phyloP scores from a whole-genome alignment of 495 filamentous ascomycete genomes.

The Neurospora sp. region DNA sequence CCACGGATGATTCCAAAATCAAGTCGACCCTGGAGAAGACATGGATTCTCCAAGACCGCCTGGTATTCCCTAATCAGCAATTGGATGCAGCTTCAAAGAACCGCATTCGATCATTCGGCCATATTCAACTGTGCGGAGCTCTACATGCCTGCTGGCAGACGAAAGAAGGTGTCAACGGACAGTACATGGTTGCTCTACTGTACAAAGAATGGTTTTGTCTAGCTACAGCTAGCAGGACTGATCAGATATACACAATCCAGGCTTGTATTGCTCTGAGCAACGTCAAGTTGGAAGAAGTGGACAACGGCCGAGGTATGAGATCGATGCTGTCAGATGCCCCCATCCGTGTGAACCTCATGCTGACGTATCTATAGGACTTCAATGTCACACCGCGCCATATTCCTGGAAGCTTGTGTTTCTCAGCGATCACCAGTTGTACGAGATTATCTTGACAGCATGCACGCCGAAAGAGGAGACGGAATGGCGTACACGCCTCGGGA shows the following conservation, averaged over 20 bases:
- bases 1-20: constrained; percentile 53
- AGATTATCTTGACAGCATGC: constrained; percentile 82
- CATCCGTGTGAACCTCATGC: neutral
- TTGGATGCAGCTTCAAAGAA: constrained; percentile 36
- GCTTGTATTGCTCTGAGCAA: constrained; percentile 63
- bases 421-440: constrained; percentile 62
- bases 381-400: constrained; percentile 74
- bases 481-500: constrained; percentile 53
- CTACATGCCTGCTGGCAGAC: constrained; percentile 78
- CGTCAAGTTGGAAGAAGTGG: constrained; percentile 61
- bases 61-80: constrained; percentile 58
- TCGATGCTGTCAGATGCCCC: neutral
- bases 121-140: constrained; percentile 75
- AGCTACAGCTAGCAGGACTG: constrained; percentile 51
- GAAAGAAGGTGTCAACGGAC: constrained; percentile 52
- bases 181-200: constrained; percentile 81
- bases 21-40: constrained; percentile 54
- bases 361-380: constrained; percentile 49
- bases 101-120: constrained; percentile 66
- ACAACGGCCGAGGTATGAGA: constrained; percentile 70
- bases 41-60: constrained; percentile 68
- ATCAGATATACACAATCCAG: constrained; percentile 58
- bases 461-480: constrained; percentile 68
- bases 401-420: constrained; percentile 95
- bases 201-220: constrained; percentile 75